Conservation (phyloP, 331 rosid species). For the Spiraea crenata region DNA sequence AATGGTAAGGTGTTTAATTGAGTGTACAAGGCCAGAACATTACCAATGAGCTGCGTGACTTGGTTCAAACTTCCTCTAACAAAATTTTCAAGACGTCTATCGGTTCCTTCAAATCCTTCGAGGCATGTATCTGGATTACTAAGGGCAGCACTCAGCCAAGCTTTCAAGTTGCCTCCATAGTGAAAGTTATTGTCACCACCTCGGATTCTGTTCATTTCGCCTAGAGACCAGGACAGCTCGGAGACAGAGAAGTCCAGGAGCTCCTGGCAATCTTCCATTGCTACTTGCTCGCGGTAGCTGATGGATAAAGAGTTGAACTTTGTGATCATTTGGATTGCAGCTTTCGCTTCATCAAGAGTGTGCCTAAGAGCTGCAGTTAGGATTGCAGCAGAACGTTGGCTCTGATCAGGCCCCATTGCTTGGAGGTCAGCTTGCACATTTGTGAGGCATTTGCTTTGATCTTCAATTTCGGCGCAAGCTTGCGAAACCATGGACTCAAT, state of each 20-base stretch:
- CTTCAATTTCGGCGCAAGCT: conserved; percentile 53
- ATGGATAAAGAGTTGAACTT: conserved; percentile 62
- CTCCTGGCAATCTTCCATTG: conserved; percentile 90
- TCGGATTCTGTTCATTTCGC: conserved; percentile 67
- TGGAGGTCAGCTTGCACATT: conserved; percentile 59
- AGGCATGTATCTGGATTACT: conserved; percentile 96
- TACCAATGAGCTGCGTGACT: conserved; percentile 81
- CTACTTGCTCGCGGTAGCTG: conserved; percentile 69
- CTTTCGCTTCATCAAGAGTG: conserved; percentile 59
- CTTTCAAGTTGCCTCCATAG: conserved; percentile 66
- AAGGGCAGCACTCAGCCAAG: conserved; percentile 94
- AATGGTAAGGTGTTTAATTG: conserved; percentile 62
- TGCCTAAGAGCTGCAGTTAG: conserved; percentile 63
- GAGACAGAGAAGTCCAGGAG: conserved; percentile 84
- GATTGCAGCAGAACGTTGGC: conserved; percentile 48
- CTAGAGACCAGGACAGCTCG: conserved; percentile 83
- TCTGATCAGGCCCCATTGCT: conserved; percentile 24
- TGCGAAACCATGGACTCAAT: conserved; percentile 52
- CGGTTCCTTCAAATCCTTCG: conserved; percentile 96
- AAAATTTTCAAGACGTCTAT: conserved; percentile 63
- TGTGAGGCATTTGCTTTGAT: conserved; percentile 54
- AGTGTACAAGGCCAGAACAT: conserved; percentile 68
- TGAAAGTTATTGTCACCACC: conserved; percentile 41
- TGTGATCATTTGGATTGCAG: conserved; percentile 58
- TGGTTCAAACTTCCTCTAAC: conserved; percentile 74